Evolutionary conservation across 1,284 basidiomycete species (phyloP).

Genomic region (Tilletia horrida): DNA sequence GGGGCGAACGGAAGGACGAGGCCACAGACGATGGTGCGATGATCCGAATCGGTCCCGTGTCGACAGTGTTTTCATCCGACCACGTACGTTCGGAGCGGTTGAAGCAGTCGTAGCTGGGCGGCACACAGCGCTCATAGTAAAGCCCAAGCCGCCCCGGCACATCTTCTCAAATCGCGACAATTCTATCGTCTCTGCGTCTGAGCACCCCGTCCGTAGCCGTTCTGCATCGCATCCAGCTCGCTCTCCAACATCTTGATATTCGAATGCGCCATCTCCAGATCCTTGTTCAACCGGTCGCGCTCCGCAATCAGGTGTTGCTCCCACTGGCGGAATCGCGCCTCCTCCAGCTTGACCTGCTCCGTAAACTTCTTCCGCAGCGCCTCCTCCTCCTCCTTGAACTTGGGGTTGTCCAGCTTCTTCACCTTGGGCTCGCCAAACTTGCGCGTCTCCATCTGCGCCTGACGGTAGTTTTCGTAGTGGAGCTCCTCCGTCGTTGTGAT

Average conservation of each 20-base stretch:
- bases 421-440: slow-evolving; percentile 99
- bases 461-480: slow-evolving; percentile 97
- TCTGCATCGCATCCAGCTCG: slow-evolving; percentile 31
- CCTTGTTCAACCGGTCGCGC: slow-evolving; percentile 54
- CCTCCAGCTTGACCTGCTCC: slow-evolving; percentile 99
- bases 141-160: no score
- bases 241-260: slow-evolving; percentile 52
- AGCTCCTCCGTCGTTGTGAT: slow-evolving; percentile 92
- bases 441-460: slow-evolving; percentile 98
- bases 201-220: slow-evolving; percentile 13
- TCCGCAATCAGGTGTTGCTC: slow-evolving; percentile 73
- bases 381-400: slow-evolving; percentile 99
- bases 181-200: slow-evolving; percentile 6
- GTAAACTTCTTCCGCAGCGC: slow-evolving; percentile 93
- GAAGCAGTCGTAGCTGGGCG: no score
- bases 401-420: slow-evolving; percentile 98
- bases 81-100: no score
- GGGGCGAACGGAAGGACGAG: no score
- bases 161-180: no score
- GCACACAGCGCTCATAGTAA: no score
- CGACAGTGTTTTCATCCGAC: no score
- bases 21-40: no score
- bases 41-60: no score
- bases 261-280: slow-evolving; percentile 51
- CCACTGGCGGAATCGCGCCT: slow-evolving; percentile 97